Evolutionary conservation across 2,329 filamentous ascomycete genomes (phyloP), one percentile per base, ranked within the genome.

Genomic region (Monilinia fructicola): DNA sequence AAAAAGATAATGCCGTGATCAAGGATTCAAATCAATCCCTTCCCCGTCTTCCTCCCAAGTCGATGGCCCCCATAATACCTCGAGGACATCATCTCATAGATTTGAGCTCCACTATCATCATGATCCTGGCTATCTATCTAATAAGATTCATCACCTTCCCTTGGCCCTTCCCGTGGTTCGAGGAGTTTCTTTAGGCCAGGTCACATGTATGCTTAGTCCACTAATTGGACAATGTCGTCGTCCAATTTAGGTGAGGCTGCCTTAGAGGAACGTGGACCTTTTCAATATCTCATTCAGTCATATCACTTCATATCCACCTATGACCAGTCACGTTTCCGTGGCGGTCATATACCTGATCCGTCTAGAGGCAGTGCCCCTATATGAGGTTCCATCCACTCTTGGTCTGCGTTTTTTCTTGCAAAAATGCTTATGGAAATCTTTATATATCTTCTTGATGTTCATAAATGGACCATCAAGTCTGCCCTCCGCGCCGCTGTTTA

Each of bases 311-410:
- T 46, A 54, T 70, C 59, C 14, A 60, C 58, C 44, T 60, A 60
- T 38, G 23, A n/a, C 7, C 70, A 65, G 71, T 73, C 71, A 69
- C 67, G 70, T 73, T 66, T 66, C 50, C 69, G 67, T 68, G 69
- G 66, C 69, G 69, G 69, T 67, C 67, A 68, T 65, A 56, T 55
- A 55, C 40, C 68, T 70, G 70, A 71, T 69, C 68, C 63, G 31
- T 69, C 70, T 71, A 53, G 71, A 71, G 72, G 73, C 72, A 68
- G 71, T 74, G 73, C 71, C 65, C 68, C 68, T 67, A 65, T 67
- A 65, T 68, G 61, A 26, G 54, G 54, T 62, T 62, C 52, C 66
- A 60, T 54, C 48, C 64, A 65, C 46, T 44, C 54, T 61, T 46
- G 26, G 21, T 53, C 18, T 66, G 46, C 31, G 5, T 14, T 23